Percentiles rank a stretch among this genome's conserved stretches.
phyloP scores from a whole-genome alignment of 2,329 filamentous ascomycete species.

The Cryphonectria radicalis region DNA sequence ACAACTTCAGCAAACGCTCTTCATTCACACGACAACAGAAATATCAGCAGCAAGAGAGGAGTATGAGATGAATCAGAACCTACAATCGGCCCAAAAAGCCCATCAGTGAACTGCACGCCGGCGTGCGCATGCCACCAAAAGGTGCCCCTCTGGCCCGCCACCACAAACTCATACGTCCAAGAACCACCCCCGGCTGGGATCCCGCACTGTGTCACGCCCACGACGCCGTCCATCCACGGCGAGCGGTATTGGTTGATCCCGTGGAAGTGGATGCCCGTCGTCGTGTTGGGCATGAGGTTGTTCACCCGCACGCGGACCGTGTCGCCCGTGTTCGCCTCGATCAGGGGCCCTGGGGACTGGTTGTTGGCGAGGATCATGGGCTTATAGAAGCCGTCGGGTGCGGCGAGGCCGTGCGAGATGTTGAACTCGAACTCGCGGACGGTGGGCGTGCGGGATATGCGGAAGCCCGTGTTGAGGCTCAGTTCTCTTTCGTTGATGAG shows the following conservation, averaged over 20 bases:
- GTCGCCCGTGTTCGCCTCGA: constrained; percentile 51
- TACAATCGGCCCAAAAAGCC: constrained; percentile 65
- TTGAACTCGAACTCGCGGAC: constrained; percentile 41
- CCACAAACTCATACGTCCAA: constrained; percentile 65
- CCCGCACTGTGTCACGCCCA: constrained; percentile 63
- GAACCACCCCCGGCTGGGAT: constrained; percentile 56
- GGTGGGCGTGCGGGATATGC: constrained; percentile 19
- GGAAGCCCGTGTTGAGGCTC: constrained; percentile 36
- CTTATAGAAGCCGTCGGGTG: constrained; percentile 43
- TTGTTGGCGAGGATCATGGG: constrained; percentile 46
- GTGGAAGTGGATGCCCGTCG: constrained; percentile 69
- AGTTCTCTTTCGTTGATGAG: constrained; percentile 29
- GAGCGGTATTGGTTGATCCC: constrained; percentile 68
- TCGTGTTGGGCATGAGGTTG: constrained; percentile 42
- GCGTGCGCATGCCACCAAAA: constrained; percentile 66
- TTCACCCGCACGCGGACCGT: constrained; percentile 45
- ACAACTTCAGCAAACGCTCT: not conserved
- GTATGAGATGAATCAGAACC: constrained; percentile 27
- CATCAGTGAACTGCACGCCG: constrained; percentile 65
- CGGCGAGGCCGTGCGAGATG: constrained; percentile 38
- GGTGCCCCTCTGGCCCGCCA: constrained; percentile 45
- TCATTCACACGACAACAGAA: not conserved
- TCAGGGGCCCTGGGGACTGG: constrained; percentile 48
- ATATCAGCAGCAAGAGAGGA: no score
- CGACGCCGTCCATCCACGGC: constrained; percentile 68